Percentiles rank a stretch among this genome's conserved stretches.
Conservation (phyloP, 2,329 filamentous ascomycete genomes). For the Stenocarpella maydis region DNA sequence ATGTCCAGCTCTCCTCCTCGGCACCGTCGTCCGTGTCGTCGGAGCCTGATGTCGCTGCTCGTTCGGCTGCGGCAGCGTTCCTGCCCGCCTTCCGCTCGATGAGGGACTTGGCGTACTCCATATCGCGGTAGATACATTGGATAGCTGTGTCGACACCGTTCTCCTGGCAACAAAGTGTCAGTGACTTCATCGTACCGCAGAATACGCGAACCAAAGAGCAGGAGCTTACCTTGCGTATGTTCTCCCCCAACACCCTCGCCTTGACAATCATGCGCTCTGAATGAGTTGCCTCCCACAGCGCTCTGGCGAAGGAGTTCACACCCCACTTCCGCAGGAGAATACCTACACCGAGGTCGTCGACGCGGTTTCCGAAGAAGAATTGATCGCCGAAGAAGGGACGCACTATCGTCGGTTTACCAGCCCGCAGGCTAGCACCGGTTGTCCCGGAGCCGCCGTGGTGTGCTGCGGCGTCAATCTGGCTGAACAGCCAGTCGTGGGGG, state of each 20-base stretch:
- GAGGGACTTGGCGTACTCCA: slow-evolving; percentile 89
- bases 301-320: slow-evolving; percentile 82
- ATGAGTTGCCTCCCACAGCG: slow-evolving; percentile 90
- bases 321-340: slow-evolving; percentile 90
- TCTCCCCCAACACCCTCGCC: slow-evolving; percentile 81
- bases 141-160: slow-evolving; percentile 90
- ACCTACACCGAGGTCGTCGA: slow-evolving; percentile 93
- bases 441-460: slow-evolving; percentile 96
- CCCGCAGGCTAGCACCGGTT: slow-evolving; percentile 89
- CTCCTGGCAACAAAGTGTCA: slow-evolving; percentile 65
- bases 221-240: slow-evolving; percentile 79
- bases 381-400: slow-evolving; percentile 98
- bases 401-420: slow-evolving; percentile 92
- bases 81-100: slow-evolving; percentile 72
- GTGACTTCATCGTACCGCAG: too few species aligned
- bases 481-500: slow-evolving; percentile 96
- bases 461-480: slow-evolving; percentile 89
- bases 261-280: slow-evolving; percentile 91
- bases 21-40: slow-evolving; percentile 65
- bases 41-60: slow-evolving; percentile 41
- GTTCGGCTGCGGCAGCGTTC: slow-evolving; percentile 50
- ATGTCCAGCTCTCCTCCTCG: slow-evolving; percentile 89
- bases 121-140: slow-evolving; percentile 90
- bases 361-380: slow-evolving; percentile 90
- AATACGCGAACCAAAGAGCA: background rate